These are phyloP conservation scores for Elsinoe ampelina DNA, from an alignment of 2,329 filamentous ascomycete species.

Conservation along the genomic window DNA sequence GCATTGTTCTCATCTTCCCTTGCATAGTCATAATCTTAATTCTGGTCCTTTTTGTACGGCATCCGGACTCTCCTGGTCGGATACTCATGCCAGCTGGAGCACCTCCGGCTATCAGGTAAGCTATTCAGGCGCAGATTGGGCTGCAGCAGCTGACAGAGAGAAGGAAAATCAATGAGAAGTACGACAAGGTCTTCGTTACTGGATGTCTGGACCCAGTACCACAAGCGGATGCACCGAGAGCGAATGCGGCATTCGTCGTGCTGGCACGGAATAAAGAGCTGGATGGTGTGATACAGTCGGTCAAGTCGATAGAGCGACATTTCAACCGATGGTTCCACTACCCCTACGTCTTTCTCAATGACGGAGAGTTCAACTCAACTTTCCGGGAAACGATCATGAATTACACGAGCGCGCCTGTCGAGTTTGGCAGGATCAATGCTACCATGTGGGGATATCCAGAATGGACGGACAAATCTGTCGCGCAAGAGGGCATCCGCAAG, in stretches of 20 bases:
- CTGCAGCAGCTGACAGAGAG: not conserved
- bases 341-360: constrained; percentile 96
- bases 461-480: constrained; percentile 89
- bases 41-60: constrained; percentile 76
- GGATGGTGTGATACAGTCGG: constrained; percentile 88
- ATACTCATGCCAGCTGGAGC: constrained; percentile 82
- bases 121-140: constrained; percentile 14
- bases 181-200: constrained; percentile 92
- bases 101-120: constrained; percentile 81
- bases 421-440: constrained; percentile 87
- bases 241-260: constrained; percentile 92
- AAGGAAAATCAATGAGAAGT: constrained; percentile 92
- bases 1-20: constrained; percentile 86
- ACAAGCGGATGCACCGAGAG: constrained; percentile 63
- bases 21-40: constrained; percentile 86
- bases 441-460: constrained; percentile 95
- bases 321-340: constrained; percentile 99
- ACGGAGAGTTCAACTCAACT: constrained; percentile 88
- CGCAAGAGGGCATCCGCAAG: constrained; percentile 90
- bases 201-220: constrained; percentile 69
- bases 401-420: constrained; percentile 77
- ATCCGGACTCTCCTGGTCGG: constrained; percentile 71
- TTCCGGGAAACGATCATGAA: constrained; percentile 85
- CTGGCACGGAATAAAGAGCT: constrained; percentile 93
- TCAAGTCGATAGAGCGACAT: constrained; percentile 96